These are phyloP conservation scores for Cryptococcus sp. DNA, from an alignment of 1,284 basidiomycete genomes.

Conservation along the genomic window DNA sequence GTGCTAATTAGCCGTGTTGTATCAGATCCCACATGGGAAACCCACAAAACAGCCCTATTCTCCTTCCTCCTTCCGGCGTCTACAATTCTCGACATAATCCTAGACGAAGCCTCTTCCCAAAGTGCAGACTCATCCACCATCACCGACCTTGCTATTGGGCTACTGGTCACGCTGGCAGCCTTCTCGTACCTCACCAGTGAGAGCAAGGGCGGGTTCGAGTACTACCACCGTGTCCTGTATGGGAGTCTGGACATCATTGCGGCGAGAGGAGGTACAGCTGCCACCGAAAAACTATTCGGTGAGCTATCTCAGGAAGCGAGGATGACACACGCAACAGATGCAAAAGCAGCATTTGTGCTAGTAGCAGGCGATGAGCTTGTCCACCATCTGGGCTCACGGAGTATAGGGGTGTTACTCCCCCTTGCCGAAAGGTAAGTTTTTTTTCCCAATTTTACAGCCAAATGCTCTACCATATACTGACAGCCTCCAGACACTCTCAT, in stretches of 20 bases:
- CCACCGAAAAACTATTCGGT: constrained; percentile 4
- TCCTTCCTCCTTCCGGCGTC: constrained; percentile 22
- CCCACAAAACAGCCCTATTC: constrained; percentile 24
- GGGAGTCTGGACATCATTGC: constrained; percentile 34
- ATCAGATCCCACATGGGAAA: constrained; percentile 13
- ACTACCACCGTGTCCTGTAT: constrained; percentile 30
- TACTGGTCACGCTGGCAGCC: constrained; percentile 22
- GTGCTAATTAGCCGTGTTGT: constrained; percentile 1
- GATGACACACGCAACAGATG: constrained; percentile 9
- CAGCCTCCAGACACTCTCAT: constrained; percentile 23
- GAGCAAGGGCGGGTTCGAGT: constrained; percentile 16
- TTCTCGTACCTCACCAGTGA: constrained; percentile 21
- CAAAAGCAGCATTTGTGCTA: constrained; percentile 25
- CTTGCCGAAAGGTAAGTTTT: constrained; percentile 26
- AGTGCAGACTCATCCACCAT: background rate
- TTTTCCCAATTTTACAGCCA: background rate
- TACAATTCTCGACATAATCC: constrained; percentile 24
- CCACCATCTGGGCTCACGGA: constrained; percentile 18
- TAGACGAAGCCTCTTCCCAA: background rate
- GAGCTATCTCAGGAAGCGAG: background rate
- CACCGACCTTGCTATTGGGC: constrained; percentile 10
- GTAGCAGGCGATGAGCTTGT: constrained; percentile 31
- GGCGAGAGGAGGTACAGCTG: constrained; percentile 9
- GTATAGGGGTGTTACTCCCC: constrained; percentile 21
- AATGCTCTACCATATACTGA: background rate